A percentile compares a stretch with the other conserved stretches of the same genome.
These are phyloP conservation scores for Backusella tuberculispora DNA, from an alignment of 192 early-diverging fungal genomes.

Conservation along the genomic window DNA sequence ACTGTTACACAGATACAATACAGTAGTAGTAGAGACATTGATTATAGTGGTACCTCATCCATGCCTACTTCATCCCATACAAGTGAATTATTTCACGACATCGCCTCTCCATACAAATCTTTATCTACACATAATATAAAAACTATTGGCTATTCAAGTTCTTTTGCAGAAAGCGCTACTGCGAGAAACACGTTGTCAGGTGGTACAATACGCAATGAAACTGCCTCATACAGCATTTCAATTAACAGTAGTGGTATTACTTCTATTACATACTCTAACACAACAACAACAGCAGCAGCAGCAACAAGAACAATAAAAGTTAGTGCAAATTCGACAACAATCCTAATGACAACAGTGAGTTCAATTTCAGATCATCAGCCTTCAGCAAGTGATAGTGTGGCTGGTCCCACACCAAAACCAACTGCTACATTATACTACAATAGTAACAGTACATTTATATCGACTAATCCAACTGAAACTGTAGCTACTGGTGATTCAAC, in stretches of 20 bases:
- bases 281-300: too few species aligned
- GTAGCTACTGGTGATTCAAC: neutral
- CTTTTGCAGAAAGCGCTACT: neutral
- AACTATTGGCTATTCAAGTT: neutral
- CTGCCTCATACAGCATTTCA: neutral
- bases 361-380: neutral
- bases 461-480: neutral
- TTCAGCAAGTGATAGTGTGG: neutral
- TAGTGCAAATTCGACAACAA: too few species aligned
- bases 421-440: neutral
- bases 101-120: neutral
- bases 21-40: neutral
- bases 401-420: neutral
- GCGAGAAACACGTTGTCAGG: neutral
- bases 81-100: neutral
- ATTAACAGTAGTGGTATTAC: neutral
- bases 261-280: too few species aligned
- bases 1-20: neutral
- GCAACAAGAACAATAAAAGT: too few species aligned
- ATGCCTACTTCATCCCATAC: neutral
- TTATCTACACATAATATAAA: neutral
- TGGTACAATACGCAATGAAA: neutral
- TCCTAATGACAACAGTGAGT: neutral
- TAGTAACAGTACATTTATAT: neutral
- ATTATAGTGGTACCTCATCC: neutral